Conservation (phyloP, 1,139 yeast genomes). For the Casaregolazyma suthepensis region DNA sequence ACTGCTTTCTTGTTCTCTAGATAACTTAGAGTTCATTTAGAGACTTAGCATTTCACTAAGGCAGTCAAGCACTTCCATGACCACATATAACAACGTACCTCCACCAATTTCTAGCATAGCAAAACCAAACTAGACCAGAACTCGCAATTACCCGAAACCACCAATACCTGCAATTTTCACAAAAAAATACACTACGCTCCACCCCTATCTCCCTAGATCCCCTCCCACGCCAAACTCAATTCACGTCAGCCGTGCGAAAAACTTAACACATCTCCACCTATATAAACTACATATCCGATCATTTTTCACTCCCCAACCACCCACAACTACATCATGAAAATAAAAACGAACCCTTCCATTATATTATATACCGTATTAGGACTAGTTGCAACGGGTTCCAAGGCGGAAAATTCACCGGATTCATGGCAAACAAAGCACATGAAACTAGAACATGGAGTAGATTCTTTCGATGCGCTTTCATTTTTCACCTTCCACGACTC, state of each 20-base stretch:
- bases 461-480: conserved; percentile 65
- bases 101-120: no score
- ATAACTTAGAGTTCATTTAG: no score
- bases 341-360: neutral
- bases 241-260: neutral
- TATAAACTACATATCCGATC: neutral
- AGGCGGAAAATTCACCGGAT: conserved; percentile 17
- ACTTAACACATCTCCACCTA: neutral
- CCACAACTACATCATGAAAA: neutral
- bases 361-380: neutral
- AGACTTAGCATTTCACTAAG: no score
- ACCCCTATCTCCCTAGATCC: neutral
- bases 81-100: no score
- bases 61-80: no score
- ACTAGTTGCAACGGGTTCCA: neutral
- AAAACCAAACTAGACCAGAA: no score
- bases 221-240: neutral
- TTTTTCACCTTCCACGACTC: conserved; percentile 80
- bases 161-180: no score
- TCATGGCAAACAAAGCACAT: conserved; percentile 56
- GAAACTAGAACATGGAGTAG: conserved; percentile 79
- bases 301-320: neutral
- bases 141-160: no score
- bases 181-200: no score
- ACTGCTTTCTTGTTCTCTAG: no score